Base-by-base conservation (phyloP, 1,139 yeast genomes). In the Yamadazyma songkhlaensis region DNA sequence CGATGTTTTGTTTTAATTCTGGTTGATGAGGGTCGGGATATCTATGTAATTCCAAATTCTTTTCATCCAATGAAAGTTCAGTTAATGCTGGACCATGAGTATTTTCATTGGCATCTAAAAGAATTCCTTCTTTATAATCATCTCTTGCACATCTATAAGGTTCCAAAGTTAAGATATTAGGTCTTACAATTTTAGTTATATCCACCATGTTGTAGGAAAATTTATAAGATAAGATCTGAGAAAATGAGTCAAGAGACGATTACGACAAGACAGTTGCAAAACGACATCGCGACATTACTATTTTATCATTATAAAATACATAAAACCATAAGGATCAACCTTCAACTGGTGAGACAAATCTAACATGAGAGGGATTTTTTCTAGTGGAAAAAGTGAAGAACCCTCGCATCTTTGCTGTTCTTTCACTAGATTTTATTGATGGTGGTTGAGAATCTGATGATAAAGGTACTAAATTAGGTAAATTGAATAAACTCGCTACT, bases 141-240 rank as follows among this genome's bases (percentile, higher is more conserved):
- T 92, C 98, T 61, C 98, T 71, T 2, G 98, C 98, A 63, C 98
- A 92, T 40, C 96, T 74, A 59, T 92, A 92, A 9, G 98, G 97
- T 63, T 84, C 88, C 38, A 90, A 69, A 2, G 77, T 64, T 45
- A 79, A 71, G 43, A 90, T 87, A 48, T 90, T 92, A 13, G 97
- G 96, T 59, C 98, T 76, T 1, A 87, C 84, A 13, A 87, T 58
- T 11, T 73, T 66, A 36, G 70, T 64, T 35, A 85, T 62, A 48
- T 84, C 41, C 9, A 48, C 50, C 51, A 48, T 48, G 9, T n/a
- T 13, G 29, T 11, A 27, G 29, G 29, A 23, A 23, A 23, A 25
- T 6, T 14, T 27, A 6, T 17, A 4, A 17, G 20, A 17, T 17
- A 17, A 17, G 20, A 17, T 17, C 20, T 10, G n/a, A 4, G 12